Conservation (phyloP, 176 grass and related monocot genomes). For the Pontederia paniculata region DNA sequence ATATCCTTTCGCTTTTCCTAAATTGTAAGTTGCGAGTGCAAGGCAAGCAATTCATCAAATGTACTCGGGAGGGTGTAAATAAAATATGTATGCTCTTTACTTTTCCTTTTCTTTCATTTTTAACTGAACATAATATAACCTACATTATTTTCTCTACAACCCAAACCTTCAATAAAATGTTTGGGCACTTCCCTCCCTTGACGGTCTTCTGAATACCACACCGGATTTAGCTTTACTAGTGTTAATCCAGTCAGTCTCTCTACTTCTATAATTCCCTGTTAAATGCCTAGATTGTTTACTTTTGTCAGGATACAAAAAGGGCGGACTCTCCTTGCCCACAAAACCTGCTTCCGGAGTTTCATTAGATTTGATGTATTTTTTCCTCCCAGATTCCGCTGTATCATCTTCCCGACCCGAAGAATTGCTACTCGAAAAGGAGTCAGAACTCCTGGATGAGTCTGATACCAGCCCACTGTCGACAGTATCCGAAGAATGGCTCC, state of each 20-base stretch:
- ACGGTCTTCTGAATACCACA: constrained; percentile 17
- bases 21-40: too few species aligned
- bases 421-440: not conserved
- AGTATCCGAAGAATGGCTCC: not conserved
- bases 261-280: not conserved
- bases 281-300: not conserved
- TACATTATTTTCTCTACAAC: constrained; percentile 10
- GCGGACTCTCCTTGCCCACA: not conserved
- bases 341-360: too few species aligned
- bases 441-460: not conserved
- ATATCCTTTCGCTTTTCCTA: too few species aligned
- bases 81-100: too few species aligned
- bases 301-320: constrained; percentile 2
- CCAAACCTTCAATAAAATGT: constrained; percentile 16
- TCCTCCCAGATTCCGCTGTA: not conserved
- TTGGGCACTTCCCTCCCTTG: constrained; percentile 7
- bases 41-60: too few species aligned
- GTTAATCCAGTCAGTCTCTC: not conserved
- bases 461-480: too few species aligned
- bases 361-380: not conserved
- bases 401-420: not conserved
- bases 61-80: too few species aligned
- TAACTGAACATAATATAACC: not conserved
- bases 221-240: not conserved
- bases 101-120: not conserved